Base-by-base conservation (phyloP, 225 moss, liverwort and hornwort genomes). In the Anthoceros angustus region DNA sequence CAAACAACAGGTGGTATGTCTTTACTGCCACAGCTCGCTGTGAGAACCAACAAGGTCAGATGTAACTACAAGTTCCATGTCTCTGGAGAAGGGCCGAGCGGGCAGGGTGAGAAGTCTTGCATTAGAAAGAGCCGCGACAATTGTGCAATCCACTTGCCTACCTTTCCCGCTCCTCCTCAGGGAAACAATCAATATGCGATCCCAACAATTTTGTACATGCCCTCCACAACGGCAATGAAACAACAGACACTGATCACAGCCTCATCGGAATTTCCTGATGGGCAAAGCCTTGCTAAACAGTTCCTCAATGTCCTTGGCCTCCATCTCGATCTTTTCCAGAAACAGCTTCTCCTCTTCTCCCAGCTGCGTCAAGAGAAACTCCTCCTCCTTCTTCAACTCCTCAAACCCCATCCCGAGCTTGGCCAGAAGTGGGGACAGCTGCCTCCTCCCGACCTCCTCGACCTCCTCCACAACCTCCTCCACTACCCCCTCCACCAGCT, bases 271-370 rank as follows among this genome's bases (percentile, higher is more conserved):
- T 74, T 63, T 93, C 42, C 87, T 87, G 7, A 93, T 38, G 0
- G 89, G 85, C 43, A 93, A 68, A 21, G 89, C 65, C 14, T 78
- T 93, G 9, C 89, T 84, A 55, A 93, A 93, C 38, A 93, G 65
- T 40, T 80, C 78, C 49, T 81, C 87, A 42, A 93, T 77, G 65
- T 86, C 87, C 12, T 63, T 8, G 39, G 80, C 89, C 62, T 60
- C 86, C 89, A 93, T 86, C 55, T 89, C 62, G 21, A 93, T 72
- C 32, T 82, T 76, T 3, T 71, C 43, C 23, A 89, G 82, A 15
- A 93, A 0, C 23, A 78, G 69, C 55, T 75, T 87, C 67, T 93
- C 93, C 62, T 93, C 89, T 0, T 86, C 89, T n/a, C 93, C 89
- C 24, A 93, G 43, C 25, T 72, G 75, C 48, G 42, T 42, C 0